Base-by-base conservation (phyloP, 805 yeast genomes). In the Candida vaughaniae region DNA sequence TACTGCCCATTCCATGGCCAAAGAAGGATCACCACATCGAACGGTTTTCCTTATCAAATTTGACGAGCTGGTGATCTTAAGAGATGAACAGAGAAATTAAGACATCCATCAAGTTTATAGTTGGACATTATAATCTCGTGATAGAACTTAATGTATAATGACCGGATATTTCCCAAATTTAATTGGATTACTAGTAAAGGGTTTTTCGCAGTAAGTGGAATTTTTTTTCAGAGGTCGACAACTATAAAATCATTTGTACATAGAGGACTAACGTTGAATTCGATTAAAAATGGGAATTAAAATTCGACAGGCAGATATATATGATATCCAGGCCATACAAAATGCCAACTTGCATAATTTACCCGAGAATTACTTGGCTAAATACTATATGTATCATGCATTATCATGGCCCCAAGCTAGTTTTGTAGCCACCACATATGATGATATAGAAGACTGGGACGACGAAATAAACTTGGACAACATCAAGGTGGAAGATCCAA, bases 391-490 rank as follows among this genome's bases (percentile, higher is more conserved):
- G 73, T 93, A 93, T 62, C 99, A 93, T 62, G 75, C 88, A 6
- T 66, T 91, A 35, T 82, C 97, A 25, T 93, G 99, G 99, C 99
- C 99, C 2, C 95, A 91, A 58, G 95, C 95, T 10, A 86, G 96
- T 27, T 93, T 82, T 66, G 98, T 93, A 25, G 99, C 99, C 12
- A 83, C 91, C 1, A 82, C 93, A 2, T 77, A 82, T 18, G 84
- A 77, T 45, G 62, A 55, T 17, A 45, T 52, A 26, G 57, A 48
- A 16, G 52, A 46, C 17, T 46, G 40, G 27, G 77, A 71, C 8
- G 65, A 56, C 4, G 49, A 45, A 32, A 29, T 40, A 11, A 38
- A 22, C 9, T 51, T 52, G 10, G 52, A 54, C 26, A 46, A 41
- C 36, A 35, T 39, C 22, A 31, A 31, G 16, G 31, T 39, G 14